These are phyloP conservation scores for Claviceps africana DNA, from an alignment of 2,329 filamentous ascomycete species.

Conservation along the genomic window DNA sequence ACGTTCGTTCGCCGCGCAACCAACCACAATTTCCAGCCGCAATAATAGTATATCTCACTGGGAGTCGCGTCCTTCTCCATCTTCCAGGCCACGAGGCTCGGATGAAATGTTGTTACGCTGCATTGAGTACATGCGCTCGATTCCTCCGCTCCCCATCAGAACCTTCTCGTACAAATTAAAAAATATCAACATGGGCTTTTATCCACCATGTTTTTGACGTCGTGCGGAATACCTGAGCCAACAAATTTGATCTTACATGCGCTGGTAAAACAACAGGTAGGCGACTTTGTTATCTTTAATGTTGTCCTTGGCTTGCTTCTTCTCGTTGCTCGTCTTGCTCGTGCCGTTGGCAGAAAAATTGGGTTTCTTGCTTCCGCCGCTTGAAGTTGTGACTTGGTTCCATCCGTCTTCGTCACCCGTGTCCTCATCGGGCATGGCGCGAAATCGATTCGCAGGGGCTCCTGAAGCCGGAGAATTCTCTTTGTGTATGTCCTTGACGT, in stretches of 20 bases:
- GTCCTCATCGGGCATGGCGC: constrained; percentile 53
- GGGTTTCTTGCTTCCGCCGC: constrained; percentile 57
- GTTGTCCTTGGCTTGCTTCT: constrained; percentile 45
- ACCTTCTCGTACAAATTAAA: background rate
- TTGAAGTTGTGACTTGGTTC: constrained; percentile 58
- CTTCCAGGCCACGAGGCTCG: background rate
- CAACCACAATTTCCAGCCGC: background rate
- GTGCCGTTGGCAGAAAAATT: constrained; percentile 52
- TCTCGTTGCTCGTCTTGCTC: constrained; percentile 41
- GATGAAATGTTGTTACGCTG: background rate
- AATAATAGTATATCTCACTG: background rate
- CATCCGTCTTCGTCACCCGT: constrained; percentile 57
- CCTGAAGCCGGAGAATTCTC: constrained; percentile 14
- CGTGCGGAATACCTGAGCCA: background rate
- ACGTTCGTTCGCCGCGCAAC: background rate
- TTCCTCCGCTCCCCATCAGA: background rate
- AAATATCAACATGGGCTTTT: background rate
- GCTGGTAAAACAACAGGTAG: constrained; percentile 91
- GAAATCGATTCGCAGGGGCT: constrained; percentile 58
- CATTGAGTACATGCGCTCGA: background rate
- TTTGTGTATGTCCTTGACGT: constrained; percentile 38
- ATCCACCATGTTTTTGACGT: background rate
- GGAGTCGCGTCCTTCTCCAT: background rate
- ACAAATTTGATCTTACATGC: constrained; percentile 32
- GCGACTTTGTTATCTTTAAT: constrained; percentile 93